These are phyloP conservation scores for Pichia phayaonensis DNA, from an alignment of 805 yeast genomes.

Conservation along the genomic window DNA sequence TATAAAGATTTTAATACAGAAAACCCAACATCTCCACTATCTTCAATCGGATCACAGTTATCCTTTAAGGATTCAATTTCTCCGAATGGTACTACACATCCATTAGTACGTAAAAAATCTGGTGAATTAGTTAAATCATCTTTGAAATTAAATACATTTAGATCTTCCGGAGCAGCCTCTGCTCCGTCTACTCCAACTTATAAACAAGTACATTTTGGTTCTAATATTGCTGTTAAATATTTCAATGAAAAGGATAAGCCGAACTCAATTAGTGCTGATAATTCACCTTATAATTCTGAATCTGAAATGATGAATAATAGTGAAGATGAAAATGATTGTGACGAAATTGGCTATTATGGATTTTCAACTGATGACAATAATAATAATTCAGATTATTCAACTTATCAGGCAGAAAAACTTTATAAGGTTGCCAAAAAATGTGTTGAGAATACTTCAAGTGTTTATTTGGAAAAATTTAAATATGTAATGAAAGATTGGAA, in stretches of 20 bases:
- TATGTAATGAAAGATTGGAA: conserved; percentile 34
- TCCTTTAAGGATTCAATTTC: not conserved
- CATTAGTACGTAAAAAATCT: conserved; percentile 69
- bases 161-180: conserved; percentile 27
- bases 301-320: conserved; percentile 27
- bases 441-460: conserved; percentile 9
- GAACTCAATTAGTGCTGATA: conserved; percentile 59
- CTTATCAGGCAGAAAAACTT: conserved; percentile 9
- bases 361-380: conserved; percentile 11
- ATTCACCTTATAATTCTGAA: conserved; percentile 44
- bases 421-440: conserved; percentile 16
- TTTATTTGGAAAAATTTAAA: conserved; percentile 17
- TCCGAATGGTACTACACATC: conserved; percentile 9
- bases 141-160: conserved; percentile 38
- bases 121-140: conserved; percentile 83
- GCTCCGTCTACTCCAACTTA: conserved; percentile 51
- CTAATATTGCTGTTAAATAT: conserved; percentile 61
- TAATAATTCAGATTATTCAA: conserved; percentile 12
- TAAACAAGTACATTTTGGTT: conserved; percentile 82
- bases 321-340: conserved; percentile 22
- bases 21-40: not conserved
- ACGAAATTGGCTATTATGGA: conserved; percentile 4
- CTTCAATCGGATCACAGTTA: not conserved
- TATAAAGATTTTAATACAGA: not conserved
- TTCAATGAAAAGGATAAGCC: conserved; percentile 73